phyloP scores from a whole-genome alignment of 2,329 filamentous ascomycete genomes.

The Tolypocladium inflatum region DNA sequence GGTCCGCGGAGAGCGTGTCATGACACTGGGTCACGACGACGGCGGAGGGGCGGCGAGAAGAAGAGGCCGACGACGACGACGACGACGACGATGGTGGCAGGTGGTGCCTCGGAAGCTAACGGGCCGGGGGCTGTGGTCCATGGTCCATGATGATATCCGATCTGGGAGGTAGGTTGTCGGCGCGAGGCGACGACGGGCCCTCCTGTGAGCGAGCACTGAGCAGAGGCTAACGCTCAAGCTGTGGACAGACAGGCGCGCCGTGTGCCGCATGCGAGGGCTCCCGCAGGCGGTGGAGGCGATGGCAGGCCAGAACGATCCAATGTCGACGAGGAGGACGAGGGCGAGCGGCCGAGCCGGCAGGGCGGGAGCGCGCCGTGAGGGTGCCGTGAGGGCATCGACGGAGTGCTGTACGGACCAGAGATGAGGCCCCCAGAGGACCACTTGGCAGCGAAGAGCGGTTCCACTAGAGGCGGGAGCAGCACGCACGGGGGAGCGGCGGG shows the following conservation, averaged over 20 bases:
- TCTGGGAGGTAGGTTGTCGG: neutral
- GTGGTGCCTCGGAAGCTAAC: neutral
- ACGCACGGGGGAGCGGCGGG: conserved; percentile 19
- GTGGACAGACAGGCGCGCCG: neutral
- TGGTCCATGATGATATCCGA: neutral
- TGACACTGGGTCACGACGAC: conserved; percentile 4
- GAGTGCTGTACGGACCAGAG: neutral
- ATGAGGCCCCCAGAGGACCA: no score
- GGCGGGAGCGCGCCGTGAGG: neutral
- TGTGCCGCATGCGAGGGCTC: neutral
- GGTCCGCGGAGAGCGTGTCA: conserved; percentile 1
- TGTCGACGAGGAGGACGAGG: neutral
- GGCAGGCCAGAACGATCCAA: neutral
- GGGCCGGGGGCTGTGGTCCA: neutral
- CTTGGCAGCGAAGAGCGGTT: conserved; percentile 6
- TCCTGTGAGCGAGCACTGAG: neutral
- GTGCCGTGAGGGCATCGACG: neutral
- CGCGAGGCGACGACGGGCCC: neutral
- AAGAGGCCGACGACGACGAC: neutral
- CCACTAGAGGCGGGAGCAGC: conserved; percentile 18
- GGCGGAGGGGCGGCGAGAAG: neutral
- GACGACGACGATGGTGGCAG: neutral
- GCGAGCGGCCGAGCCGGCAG: neutral
- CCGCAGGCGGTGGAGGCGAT: neutral
- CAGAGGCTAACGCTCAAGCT: neutral